phyloP scores from a whole-genome alignment of 208 protist species.

The Acanthamoeba sp. region DNA sequence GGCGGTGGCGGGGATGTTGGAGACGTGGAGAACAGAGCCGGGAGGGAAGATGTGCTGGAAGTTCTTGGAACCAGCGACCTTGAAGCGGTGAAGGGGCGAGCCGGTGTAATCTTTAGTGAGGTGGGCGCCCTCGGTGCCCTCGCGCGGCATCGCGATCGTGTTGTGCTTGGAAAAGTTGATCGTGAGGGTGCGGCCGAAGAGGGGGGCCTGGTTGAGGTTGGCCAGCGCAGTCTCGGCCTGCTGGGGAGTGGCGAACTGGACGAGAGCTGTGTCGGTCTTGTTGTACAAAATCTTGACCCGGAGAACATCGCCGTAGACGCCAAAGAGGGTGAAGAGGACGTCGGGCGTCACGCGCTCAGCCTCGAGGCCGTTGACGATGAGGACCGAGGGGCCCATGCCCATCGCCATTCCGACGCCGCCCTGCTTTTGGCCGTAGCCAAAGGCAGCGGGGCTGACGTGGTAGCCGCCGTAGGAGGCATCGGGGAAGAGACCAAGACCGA shows the following conservation, averaged over 20 bases:
- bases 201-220: conserved; percentile 78
- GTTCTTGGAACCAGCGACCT: conserved; percentile 82
- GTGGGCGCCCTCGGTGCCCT: conserved; percentile 69
- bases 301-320: conserved; percentile 85
- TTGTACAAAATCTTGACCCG: conserved; percentile 87
- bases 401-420: conserved; percentile 52
- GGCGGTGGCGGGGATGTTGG: conserved; percentile 75
- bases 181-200: conserved; percentile 78
- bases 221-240: conserved; percentile 82
- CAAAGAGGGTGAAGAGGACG: conserved; percentile 85
- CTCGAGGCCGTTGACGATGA: conserved; percentile 77
- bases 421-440: conserved; percentile 60
- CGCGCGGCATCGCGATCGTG: conserved; percentile 78
- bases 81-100: conserved; percentile 82
- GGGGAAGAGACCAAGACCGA: conserved; percentile 32
- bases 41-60: conserved; percentile 83
- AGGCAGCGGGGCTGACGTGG: conserved; percentile 62
- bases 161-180: conserved; percentile 84
- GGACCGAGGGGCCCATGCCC: conserved; percentile 69
- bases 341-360: conserved; percentile 75
- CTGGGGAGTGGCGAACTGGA: conserved; percentile 81
- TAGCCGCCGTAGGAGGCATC: conserved; percentile 55
- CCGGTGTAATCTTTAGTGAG: conserved; percentile 84
- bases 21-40: conserved; percentile 78
- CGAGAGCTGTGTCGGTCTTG: conserved; percentile 84